Conservation (phyloP, 805 yeast genomes). For the Suhomyces prunicola region DNA sequence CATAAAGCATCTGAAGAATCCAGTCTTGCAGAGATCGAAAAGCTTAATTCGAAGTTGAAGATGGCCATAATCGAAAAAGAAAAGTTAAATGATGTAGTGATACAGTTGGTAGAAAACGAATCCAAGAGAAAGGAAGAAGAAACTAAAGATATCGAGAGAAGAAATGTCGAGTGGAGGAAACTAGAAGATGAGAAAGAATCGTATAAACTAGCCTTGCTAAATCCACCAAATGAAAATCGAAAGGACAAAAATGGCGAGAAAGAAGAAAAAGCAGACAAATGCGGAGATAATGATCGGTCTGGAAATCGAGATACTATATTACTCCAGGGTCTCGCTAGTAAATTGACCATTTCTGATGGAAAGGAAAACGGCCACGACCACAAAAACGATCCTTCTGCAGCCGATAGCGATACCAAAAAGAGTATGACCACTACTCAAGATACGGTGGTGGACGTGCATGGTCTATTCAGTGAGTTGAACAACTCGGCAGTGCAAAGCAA, state of each 20-base stretch:
- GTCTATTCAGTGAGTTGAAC: conserved; percentile 8
- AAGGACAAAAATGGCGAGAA: not conserved
- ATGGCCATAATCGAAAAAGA: conserved; percentile 9
- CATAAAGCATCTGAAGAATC: conserved; percentile 10
- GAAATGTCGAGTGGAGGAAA: not conserved
- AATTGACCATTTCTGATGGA: not conserved
- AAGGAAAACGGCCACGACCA: not conserved
- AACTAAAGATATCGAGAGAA: not conserved
- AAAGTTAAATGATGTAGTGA: conserved; percentile 2
- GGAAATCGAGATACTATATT: not conserved
- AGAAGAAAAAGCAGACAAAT: not conserved
- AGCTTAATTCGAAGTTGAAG: conserved; percentile 3
- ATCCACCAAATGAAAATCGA: not conserved
- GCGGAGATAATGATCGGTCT: not conserved
- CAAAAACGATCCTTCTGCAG: not conserved
- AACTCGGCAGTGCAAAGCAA: not conserved
- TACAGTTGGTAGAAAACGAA: not conserved
- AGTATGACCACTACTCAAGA: conserved; percentile 10
- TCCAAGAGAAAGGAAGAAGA: not conserved
- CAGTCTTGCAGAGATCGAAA: not conserved
- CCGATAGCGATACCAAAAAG: conserved; percentile 1
- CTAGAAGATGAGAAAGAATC: not conserved
- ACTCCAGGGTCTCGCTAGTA: not conserved
- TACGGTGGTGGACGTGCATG: conserved; percentile 11
- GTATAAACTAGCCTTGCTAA: not conserved